Percentiles rank a stretch among this genome's conserved stretches.
phyloP scores from a whole-genome alignment of 2,329 filamentous ascomycete genomes.

The Phialophora chinensis region DNA sequence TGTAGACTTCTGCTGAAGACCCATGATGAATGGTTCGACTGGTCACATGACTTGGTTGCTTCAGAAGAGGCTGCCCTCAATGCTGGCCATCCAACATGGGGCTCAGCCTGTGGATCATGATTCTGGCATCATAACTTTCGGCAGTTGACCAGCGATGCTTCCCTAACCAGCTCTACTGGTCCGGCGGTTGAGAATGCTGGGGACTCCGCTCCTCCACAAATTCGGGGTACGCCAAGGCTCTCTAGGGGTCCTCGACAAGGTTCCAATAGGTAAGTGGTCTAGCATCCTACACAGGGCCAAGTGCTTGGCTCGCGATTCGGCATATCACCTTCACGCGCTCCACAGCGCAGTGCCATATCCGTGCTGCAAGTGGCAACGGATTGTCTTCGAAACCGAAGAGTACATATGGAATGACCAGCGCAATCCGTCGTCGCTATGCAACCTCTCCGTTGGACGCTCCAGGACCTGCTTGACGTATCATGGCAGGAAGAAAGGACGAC shows the following conservation, averaged over 20 bases:
- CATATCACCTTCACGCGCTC: conserved; percentile 4
- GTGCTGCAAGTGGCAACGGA: background rate
- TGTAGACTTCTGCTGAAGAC: background rate
- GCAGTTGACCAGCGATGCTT: conserved; percentile 10
- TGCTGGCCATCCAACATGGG: background rate
- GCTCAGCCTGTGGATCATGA: background rate
- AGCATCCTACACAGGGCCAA: background rate
- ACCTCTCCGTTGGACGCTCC: background rate
- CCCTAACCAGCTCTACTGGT: background rate
- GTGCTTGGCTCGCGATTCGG: conserved; percentile 20
- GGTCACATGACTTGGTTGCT: background rate
- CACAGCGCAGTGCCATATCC: conserved; percentile 4
- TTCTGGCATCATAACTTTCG: conserved; percentile 10
- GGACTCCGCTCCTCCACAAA: conserved; percentile 19
- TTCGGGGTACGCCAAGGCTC: conserved; percentile 5
- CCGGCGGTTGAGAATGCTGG: background rate
- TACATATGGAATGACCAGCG: conserved; percentile 1
- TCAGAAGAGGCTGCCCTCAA: background rate
- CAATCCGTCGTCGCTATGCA: background rate
- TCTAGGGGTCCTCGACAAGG: background rate
- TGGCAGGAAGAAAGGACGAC: conserved; percentile 13
- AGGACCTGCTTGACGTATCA: background rate
- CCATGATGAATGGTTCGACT: background rate
- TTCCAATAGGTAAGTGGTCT: conserved; percentile 13
- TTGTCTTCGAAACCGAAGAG: background rate